These are phyloP conservation scores for Aureobasidium namibiae DNA, from an alignment of 2,329 filamentous ascomycete genomes.

Conservation along the genomic window DNA sequence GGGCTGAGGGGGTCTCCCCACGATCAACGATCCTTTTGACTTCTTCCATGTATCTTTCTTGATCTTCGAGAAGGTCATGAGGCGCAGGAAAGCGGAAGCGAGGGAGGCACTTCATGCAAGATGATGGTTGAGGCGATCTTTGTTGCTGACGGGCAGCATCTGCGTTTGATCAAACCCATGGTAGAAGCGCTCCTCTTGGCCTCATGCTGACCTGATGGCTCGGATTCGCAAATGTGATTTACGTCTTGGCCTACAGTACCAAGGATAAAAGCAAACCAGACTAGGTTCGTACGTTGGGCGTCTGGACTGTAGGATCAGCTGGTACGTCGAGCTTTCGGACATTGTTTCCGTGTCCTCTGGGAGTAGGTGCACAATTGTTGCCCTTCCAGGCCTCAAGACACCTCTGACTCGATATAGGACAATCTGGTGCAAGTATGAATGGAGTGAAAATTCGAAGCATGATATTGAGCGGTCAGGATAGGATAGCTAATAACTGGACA, in stretches of 20 bases:
- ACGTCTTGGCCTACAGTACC: neutral
- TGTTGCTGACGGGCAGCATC: neutral
- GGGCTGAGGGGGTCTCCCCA: neutral
- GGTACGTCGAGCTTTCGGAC: neutral
- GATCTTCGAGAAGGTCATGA: constrained; percentile 1
- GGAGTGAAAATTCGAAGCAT: neutral
- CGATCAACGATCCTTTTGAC: neutral
- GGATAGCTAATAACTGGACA: neutral
- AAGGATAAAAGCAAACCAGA: neutral
- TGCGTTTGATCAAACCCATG: neutral
- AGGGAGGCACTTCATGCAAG: neutral
- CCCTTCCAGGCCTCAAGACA: too few species aligned
- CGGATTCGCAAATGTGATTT: neutral
- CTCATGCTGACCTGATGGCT: neutral
- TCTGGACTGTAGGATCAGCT: neutral
- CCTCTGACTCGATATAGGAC: too few species aligned
- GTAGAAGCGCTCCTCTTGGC: neutral
- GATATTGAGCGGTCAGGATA: neutral
- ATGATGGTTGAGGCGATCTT: neutral
- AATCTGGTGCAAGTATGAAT: too few species aligned
- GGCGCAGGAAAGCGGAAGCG: neutral
- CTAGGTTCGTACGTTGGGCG: neutral
- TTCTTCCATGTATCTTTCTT: neutral
- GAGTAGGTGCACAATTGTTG: neutral
- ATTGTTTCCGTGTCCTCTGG: neutral